Evolutionary conservation across 139 green algal species (phyloP).

Genomic region (Limnomonas spitsbergensis): DNA sequence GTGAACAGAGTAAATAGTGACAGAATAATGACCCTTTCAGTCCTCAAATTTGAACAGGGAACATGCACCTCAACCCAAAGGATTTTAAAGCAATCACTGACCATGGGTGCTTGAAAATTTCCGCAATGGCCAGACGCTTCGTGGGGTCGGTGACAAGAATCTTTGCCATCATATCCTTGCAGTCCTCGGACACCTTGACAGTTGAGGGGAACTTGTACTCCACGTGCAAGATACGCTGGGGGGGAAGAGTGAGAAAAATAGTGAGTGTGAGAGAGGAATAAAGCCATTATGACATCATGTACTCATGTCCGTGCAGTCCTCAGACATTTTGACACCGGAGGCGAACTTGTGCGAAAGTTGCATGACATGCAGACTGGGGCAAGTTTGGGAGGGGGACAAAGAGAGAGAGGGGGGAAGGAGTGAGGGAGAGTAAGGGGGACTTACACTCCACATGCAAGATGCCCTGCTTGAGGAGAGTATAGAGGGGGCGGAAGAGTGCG

Average conservation of each 20-base stretch:
- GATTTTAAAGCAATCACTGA: too few relatives aligned
- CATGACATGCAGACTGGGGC: too few relatives aligned
- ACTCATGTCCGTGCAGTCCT: conserved; percentile 67
- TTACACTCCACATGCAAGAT: too few relatives aligned
- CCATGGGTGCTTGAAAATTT: conserved; percentile 48
- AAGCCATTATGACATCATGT: neutral
- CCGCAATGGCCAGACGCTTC: conserved; percentile 77
- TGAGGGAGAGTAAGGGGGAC: too few relatives aligned
- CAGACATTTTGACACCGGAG: conserved; percentile 46
- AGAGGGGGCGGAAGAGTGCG: too few relatives aligned
- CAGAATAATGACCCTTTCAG: too few relatives aligned
- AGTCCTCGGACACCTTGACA: conserved; percentile 61
- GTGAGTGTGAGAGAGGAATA: neutral
- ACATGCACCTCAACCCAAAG: too few relatives aligned
- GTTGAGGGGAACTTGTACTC: conserved; percentile 74
- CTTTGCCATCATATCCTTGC: conserved; percentile 63
- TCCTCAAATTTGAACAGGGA: too few relatives aligned
- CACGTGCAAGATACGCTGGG: conserved; percentile 77
- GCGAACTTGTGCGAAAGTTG: conserved; percentile 72
- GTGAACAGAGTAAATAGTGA: too few relatives aligned
- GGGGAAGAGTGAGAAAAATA: neutral
- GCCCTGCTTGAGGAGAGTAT: too few relatives aligned
- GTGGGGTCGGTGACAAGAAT: conserved; percentile 72
- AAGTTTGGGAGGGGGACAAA: too few relatives aligned
- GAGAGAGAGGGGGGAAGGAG: too few relatives aligned